Percentiles rank a stretch among this genome's conserved stretches.
Evolutionary conservation across 768 basidiomycete genomes (phyloP).

Genomic region (Macrolepiota albuminosa): DNA sequence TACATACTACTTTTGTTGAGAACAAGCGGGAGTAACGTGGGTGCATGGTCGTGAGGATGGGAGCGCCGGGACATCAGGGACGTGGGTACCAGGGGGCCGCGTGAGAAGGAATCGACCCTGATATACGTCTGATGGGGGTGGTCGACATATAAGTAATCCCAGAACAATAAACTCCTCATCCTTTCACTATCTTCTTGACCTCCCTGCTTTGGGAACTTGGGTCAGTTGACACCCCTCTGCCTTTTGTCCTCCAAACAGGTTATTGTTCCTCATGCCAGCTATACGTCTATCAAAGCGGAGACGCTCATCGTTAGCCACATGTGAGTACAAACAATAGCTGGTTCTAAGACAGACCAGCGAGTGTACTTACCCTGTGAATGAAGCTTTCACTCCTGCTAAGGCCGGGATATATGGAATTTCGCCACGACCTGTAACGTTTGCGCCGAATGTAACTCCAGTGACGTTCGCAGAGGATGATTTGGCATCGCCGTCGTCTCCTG

Average conservation of each 20-base stretch:
- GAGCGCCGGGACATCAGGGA: background rate
- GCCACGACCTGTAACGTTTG: slow-evolving; percentile 52
- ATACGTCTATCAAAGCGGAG: slow-evolving; percentile 15
- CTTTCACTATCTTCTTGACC: slow-evolving; percentile 15
- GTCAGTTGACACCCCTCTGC: slow-evolving; percentile 1
- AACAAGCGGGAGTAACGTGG: background rate
- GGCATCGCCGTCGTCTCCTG: slow-evolving; percentile 20
- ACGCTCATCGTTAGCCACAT: slow-evolving; percentile 14
- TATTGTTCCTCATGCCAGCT: slow-evolving; percentile 12
- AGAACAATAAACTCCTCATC: slow-evolving; percentile 1
- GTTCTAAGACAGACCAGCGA: background rate
- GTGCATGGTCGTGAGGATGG: background rate
- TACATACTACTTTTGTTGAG: background rate
- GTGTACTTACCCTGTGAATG: background rate
- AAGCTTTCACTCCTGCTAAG: slow-evolving; percentile 37
- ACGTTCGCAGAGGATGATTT: slow-evolving; percentile 24
- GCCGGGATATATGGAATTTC: slow-evolving; percentile 50
- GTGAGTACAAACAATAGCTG: slow-evolving; percentile 5
- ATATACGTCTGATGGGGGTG: background rate
- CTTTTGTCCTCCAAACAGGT: slow-evolving; percentile 2
- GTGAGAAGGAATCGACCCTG: background rate
- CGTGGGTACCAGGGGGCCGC: background rate
- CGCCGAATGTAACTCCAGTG: slow-evolving; percentile 28
- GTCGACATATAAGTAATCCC: slow-evolving; percentile 1
- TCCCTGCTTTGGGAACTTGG: slow-evolving; percentile 15